phyloP scores from a whole-genome alignment of 352 stramenopile species.

The Globisporangium barbulae region DNA sequence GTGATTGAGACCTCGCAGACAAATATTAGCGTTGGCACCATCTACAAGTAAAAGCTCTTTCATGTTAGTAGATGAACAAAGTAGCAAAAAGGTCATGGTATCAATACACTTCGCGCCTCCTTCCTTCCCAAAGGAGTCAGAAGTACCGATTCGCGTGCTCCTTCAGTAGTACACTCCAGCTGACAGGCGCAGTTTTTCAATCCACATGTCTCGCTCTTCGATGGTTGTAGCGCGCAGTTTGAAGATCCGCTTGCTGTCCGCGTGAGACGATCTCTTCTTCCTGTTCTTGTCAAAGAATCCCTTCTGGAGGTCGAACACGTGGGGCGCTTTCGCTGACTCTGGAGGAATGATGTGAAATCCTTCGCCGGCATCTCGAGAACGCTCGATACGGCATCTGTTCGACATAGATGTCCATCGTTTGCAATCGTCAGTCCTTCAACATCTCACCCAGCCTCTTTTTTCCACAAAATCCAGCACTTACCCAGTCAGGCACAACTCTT shows the following conservation, averaged over 20 bases:
- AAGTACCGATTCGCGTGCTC: not conserved
- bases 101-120: not conserved
- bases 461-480: slow-evolving; percentile 20
- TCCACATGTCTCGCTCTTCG: slow-evolving; percentile 80
- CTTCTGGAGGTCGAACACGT: slow-evolving; percentile 74
- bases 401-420: slow-evolving; percentile 1
- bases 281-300: slow-evolving; percentile 82
- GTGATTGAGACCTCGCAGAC: too few species aligned
- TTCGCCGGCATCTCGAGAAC: slow-evolving; percentile 72
- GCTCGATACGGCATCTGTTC: slow-evolving; percentile 63
- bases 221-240: slow-evolving; percentile 83
- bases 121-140: not conserved
- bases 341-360: slow-evolving; percentile 80
- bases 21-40: too few species aligned
- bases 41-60: not conserved
- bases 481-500: slow-evolving; percentile 78
- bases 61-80: not conserved
- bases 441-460: not conserved
- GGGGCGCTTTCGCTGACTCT: slow-evolving; percentile 37
- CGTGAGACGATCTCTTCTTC: slow-evolving; percentile 66
- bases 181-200: slow-evolving; percentile 65
- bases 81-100: slow-evolving; percentile 4
- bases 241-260: slow-evolving; percentile 74
- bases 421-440: not conserved
- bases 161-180: slow-evolving; percentile 34